These are phyloP conservation scores for Striga hermonthica DNA, from an alignment of 305 asterid species.

Conservation along the genomic window DNA sequence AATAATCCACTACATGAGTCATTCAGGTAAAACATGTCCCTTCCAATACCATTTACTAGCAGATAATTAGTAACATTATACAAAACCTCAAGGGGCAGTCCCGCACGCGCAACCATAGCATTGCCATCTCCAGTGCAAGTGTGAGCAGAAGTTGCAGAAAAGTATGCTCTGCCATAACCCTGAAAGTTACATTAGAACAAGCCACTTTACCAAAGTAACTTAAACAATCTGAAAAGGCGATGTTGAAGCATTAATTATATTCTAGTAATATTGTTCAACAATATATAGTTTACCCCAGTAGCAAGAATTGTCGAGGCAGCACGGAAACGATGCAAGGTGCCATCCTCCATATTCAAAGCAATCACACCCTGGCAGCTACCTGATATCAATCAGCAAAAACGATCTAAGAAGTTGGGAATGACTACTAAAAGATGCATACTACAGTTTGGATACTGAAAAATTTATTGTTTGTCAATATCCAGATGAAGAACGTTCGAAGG, in stretches of 20 bases:
- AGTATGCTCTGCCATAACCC: conserved; percentile 98
- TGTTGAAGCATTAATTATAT: conserved; percentile 16
- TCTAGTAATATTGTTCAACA: conserved; percentile 20
- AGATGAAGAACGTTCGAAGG: conserved; percentile 1
- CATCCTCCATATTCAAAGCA: conserved; percentile 97
- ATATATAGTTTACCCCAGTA: conserved; percentile 69
- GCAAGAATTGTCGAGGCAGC: conserved; percentile 91
- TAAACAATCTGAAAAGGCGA: conserved; percentile 20
- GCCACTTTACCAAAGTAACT: conserved; percentile 20
- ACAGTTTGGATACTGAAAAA: conserved; percentile 6
- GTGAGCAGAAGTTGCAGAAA: conserved; percentile 99
- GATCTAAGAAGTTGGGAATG: conserved; percentile 1
- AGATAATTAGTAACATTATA: conserved; percentile 25
- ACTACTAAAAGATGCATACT: not conserved
- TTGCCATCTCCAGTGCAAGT: conserved; percentile 99
- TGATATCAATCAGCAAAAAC: conserved; percentile 31
- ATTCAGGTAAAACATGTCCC: not conserved
- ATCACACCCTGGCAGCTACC: conserved; percentile 96
- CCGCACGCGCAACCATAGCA: conserved; percentile 99
- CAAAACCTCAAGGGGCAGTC: conserved; percentile 88
- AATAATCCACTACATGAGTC: conserved; percentile 16
- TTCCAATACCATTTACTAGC: conserved; percentile 7
- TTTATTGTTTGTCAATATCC: not conserved
- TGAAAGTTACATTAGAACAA: conserved; percentile 32
- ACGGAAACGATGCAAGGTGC: conserved; percentile 92